phyloP scores from a whole-genome alignment of 805 yeast genomes.

The Spencermartinsiella europaea region DNA sequence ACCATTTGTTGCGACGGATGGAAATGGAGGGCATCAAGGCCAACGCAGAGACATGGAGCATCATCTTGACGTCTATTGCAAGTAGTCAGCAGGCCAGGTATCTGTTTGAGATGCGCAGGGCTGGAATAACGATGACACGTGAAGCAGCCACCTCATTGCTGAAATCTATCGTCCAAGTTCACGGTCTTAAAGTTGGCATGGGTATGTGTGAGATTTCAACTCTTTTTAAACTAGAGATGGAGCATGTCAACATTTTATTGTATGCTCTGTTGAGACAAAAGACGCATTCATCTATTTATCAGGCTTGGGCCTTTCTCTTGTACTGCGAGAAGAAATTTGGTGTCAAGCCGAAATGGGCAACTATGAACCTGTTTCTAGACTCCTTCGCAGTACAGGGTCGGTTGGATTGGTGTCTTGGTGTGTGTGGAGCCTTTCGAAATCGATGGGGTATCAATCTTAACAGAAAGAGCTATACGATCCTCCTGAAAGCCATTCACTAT shows the following conservation, averaged over 20 bases:
- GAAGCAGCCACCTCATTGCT: slow-evolving; percentile 15
- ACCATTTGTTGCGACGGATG: slow-evolving; percentile 19
- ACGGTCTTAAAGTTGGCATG: slow-evolving; percentile 16
- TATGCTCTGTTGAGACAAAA: slow-evolving; percentile 7
- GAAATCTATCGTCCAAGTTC: slow-evolving; percentile 11
- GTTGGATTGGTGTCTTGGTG: slow-evolving; percentile 20
- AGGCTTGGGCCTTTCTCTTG: slow-evolving; percentile 21
- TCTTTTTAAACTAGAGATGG: slow-evolving; percentile 9
- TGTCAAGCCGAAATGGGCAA: slow-evolving; percentile 11
- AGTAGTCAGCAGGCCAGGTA: slow-evolving; percentile 5
- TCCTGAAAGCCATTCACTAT: slow-evolving; percentile 15
- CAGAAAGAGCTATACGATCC: slow-evolving; percentile 8
- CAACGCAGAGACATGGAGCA: slow-evolving; percentile 22
- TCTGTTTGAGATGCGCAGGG: slow-evolving; percentile 13
- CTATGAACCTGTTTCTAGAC: slow-evolving; percentile 15
- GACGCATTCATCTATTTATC: slow-evolving; percentile 2
- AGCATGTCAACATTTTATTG: slow-evolving; percentile 12
- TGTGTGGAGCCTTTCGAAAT: slow-evolving; percentile 10
- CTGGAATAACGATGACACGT: slow-evolving; percentile 12
- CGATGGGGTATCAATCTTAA: slow-evolving; percentile 13
- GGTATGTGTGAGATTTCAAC: slow-evolving; percentile 11
- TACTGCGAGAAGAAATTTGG: slow-evolving; percentile 7
- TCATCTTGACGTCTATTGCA: slow-evolving; percentile 12
- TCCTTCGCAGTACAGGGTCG: slow-evolving; percentile 10
- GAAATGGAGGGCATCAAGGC: slow-evolving; percentile 10